Evolutionary conservation across 768 basidiomycete species (phyloP), one percentile per base, ranked within the genome.

Genomic region (Tephrocybe sp.): DNA sequence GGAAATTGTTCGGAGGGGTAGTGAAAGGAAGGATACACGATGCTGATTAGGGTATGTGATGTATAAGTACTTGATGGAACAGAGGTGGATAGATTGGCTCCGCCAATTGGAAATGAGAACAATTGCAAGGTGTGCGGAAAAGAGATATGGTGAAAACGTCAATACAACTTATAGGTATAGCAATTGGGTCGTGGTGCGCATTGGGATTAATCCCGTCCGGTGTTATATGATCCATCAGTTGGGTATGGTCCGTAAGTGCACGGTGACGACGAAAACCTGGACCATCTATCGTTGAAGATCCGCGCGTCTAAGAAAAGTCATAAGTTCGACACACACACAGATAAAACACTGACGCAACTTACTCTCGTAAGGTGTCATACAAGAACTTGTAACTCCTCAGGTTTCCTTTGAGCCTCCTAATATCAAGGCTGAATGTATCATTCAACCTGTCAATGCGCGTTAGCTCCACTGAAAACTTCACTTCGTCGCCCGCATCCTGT

Each of bases 381-480:
- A 93, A 72, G 69, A 89, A 93, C 70, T 92, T 92, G 72, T 92
- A 98, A 68, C 90, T 92, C 71, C 90, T 82, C 64, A 96, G 73
- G 64, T 91, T 90, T 24, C 97, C 97, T 68, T 96, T 94, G 62
- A 98, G 65, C 56, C 97, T 73, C 61, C 95, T 83, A 64, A 98
- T 87, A 69, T 98, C 95, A 60, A 98, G 76, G 68, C 87, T 88
- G 68, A 87, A 95, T 37, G 94, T 90, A 63, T 92, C 91, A 57
- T 86, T 90, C 60, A 98, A 76, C 54, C 92, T 83, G 67, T 92
- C 88, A 60, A 99, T 76, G 60, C 89, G 75, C 39, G 96, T 98
- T 54, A 99, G 70, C 73, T 99, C 97, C 54, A 98, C 88, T 11
- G 85, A 91, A 75, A 98, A 98, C 58, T 91, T 84, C 58, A 99